phyloP scores from a whole-genome alignment of 257 asterid species.

The Solanum appendiculatum region DNA sequence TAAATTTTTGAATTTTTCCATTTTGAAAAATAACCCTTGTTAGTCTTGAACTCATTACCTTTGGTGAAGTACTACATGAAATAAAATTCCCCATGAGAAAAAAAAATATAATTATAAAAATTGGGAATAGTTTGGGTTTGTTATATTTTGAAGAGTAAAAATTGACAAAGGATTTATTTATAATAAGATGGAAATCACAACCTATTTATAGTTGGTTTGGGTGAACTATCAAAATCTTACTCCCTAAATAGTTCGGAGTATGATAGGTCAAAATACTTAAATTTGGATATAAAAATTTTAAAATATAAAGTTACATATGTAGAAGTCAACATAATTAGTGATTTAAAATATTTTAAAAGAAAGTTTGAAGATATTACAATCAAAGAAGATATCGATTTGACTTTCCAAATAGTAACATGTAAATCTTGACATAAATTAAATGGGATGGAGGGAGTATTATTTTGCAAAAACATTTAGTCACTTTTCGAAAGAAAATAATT shows the following conservation, averaged over 20 bases:
- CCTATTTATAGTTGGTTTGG: neutral
- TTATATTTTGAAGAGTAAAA: neutral
- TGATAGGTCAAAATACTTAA: neutral
- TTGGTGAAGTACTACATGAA: constrained; percentile 34
- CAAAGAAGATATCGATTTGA: neutral
- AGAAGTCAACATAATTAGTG: neutral
- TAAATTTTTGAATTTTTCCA: constrained; percentile 52
- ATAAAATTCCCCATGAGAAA: constrained; percentile 45
- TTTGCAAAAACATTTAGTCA: neutral
- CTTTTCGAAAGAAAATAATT: neutral
- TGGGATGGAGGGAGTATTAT: neutral
- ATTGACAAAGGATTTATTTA: neutral
- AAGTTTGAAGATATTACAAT: neutral
- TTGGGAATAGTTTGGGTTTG: neutral
- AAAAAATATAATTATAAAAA: neutral
- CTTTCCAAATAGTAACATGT: neutral
- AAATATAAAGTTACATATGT: neutral
- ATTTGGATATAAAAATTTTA: neutral
- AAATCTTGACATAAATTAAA: neutral
- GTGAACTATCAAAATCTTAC: neutral
- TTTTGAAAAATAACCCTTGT: constrained; percentile 52
- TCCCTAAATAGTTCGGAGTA: neutral
- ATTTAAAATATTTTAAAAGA: neutral
- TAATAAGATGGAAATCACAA: neutral
- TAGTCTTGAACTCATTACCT: constrained; percentile 21